These are phyloP conservation scores for Calvatia gigantea DNA, from an alignment of 768 basidiomycete genomes.

Conservation along the genomic window DNA sequence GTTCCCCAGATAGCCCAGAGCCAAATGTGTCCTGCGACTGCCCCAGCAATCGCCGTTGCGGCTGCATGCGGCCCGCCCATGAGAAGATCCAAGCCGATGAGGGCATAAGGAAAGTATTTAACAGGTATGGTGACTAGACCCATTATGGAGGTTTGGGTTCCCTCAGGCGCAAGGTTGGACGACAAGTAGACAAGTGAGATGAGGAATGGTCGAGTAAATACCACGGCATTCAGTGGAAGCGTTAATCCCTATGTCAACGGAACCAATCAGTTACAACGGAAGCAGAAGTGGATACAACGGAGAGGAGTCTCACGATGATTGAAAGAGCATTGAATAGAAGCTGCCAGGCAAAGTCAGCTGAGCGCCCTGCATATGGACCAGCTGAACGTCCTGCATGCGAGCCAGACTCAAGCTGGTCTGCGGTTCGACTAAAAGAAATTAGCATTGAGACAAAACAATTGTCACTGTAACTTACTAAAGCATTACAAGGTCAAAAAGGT, in stretches of 20 bases:
- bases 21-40: constrained; percentile 78
- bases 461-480: constrained; percentile 50
- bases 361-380: constrained; percentile 54
- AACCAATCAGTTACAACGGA: not conserved
- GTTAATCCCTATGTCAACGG: constrained; percentile 37
- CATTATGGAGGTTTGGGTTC: constrained; percentile 69
- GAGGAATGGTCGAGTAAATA: constrained; percentile 66
- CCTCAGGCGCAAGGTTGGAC: constrained; percentile 61
- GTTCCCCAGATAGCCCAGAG: constrained; percentile 67
- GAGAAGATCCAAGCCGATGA: constrained; percentile 72
- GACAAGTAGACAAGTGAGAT: constrained; percentile 67
- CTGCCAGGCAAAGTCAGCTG: constrained; percentile 79
- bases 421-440: constrained; percentile 47
- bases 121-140: constrained; percentile 75
- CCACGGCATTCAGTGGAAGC: constrained; percentile 50
- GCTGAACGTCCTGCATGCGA: constrained; percentile 59
- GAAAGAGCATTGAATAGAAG: constrained; percentile 47
- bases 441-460: not conserved
- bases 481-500: constrained; percentile 61
- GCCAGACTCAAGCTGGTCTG: constrained; percentile 59
- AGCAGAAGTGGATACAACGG: not conserved
- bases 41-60: constrained; percentile 58
- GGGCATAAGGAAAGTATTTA: constrained; percentile 68
- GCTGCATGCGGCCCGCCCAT: constrained; percentile 56
- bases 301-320: constrained; percentile 52